Percentiles rank a stretch among this genome's conserved stretches.
Conservation (phyloP, 768 basidiomycete genomes). For the Pulveroboletus sp. region DNA sequence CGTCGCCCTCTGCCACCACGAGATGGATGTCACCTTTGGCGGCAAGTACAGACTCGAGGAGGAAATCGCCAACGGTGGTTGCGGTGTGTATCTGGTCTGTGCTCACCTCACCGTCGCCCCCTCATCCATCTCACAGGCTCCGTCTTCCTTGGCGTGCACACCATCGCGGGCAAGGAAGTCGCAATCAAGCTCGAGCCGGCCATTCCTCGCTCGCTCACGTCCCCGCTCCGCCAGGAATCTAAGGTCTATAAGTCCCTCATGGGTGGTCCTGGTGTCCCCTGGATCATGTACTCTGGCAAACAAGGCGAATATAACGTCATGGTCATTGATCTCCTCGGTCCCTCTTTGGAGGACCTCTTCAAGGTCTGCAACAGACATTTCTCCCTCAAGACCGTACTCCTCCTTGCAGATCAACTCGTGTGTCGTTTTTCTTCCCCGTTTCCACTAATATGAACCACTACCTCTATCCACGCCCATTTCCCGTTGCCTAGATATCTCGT, state of each 20-base stretch:
- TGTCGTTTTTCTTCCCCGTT: constrained; percentile 28
- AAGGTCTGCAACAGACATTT: constrained; percentile 90
- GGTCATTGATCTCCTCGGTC: constrained; percentile 94
- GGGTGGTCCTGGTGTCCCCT: constrained; percentile 85
- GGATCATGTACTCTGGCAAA: constrained; percentile 88
- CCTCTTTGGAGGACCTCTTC: constrained; percentile 82
- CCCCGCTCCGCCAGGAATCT: constrained; percentile 81
- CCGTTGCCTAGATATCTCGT: constrained; percentile 69
- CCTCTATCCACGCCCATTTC: constrained; percentile 19
- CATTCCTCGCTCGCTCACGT: constrained; percentile 37
- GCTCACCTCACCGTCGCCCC: constrained; percentile 1
- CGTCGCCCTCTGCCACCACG: constrained; percentile 14
- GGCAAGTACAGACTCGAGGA: constrained; percentile 77
- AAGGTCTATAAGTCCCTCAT: constrained; percentile 90
- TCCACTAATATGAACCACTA: constrained; percentile 2
- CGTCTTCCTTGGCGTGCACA: constrained; percentile 75
- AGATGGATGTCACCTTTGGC: constrained; percentile 49
- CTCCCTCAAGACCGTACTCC: constrained; percentile 87
- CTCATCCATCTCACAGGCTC: constrained; percentile 44
- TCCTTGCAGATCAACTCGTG: constrained; percentile 93
- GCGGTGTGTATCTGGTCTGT: constrained; percentile 61
- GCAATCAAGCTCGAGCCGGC: constrained; percentile 81
- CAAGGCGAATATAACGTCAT: constrained; percentile 96
- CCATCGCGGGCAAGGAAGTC: constrained; percentile 76
- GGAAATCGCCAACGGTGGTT: constrained; percentile 77